Evolutionary conservation across 176 grass and related monocot species (phyloP).

Genomic region (Avena insularis): DNA sequence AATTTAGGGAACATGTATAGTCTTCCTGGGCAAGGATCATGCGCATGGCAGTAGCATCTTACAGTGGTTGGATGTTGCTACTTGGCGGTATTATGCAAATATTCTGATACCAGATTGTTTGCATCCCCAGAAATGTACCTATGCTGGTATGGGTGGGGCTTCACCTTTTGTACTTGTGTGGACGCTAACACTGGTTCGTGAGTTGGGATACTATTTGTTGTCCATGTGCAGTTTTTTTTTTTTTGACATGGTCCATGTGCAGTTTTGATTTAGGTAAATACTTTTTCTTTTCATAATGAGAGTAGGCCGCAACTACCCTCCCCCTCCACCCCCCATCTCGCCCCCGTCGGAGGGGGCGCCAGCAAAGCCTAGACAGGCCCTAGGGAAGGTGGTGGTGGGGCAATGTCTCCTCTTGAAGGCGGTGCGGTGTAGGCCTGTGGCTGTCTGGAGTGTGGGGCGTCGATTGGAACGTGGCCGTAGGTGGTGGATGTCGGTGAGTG

Average conservation of each 20-base stretch:
- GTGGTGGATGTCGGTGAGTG: no score
- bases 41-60: constrained; percentile 26
- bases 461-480: no score
- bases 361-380: no score
- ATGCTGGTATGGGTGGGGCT: constrained; percentile 3
- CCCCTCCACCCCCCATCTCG: no score
- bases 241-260: not conserved
- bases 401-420: no score
- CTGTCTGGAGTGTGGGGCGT: no score
- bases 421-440: no score
- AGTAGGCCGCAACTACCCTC: not conserved
- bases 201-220: not conserved
- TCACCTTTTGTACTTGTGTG: not conserved
- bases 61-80: constrained; percentile 14
- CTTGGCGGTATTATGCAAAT: constrained; percentile 35
- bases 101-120: constrained; percentile 26
- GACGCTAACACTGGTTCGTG: constrained; percentile 16
- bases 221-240: not conserved
- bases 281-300: not conserved
- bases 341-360: no score
- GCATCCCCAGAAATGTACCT: constrained; percentile 10
- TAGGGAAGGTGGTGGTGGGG: no score
- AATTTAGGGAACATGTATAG: constrained; percentile 51
- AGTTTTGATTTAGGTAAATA: not conserved
- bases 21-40: constrained; percentile 32